Conservation (phyloP, 768 basidiomycete genomes). For the Amanita molliuscula region DNA sequence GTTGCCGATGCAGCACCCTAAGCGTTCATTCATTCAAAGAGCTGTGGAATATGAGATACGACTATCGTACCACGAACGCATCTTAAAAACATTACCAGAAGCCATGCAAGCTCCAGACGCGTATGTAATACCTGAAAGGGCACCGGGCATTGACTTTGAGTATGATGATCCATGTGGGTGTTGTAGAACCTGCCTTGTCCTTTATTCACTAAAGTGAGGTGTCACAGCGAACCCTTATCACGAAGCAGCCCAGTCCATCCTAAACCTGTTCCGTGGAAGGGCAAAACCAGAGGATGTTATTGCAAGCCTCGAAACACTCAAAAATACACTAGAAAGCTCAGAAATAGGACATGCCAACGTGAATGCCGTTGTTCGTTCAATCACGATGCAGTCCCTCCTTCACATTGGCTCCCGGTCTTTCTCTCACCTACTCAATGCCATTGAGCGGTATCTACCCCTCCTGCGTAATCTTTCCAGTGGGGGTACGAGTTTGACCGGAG, state of each 20-base stretch:
- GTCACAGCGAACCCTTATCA: constrained; percentile 57
- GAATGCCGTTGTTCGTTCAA: constrained; percentile 58
- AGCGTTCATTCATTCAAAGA: constrained; percentile 77
- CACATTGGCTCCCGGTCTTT: constrained; percentile 92
- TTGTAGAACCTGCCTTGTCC: constrained; percentile 16
- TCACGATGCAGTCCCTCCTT: constrained; percentile 80
- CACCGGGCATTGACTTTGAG: constrained; percentile 72
- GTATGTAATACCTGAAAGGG: constrained; percentile 53
- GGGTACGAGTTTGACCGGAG: constrained; percentile 24
- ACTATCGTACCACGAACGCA: constrained; percentile 87
- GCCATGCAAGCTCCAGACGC: constrained; percentile 61
- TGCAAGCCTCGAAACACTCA: constrained; percentile 58
- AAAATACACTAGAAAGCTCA: constrained; percentile 50
- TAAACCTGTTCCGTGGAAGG: constrained; percentile 74
- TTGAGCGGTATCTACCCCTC: constrained; percentile 84
- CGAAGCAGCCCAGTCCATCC: constrained; percentile 68
- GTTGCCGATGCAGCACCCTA: constrained; percentile 70
- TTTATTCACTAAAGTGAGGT: not conserved
- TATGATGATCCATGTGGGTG: constrained; percentile 66
- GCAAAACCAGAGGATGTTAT: constrained; percentile 77
- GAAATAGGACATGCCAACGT: constrained; percentile 51
- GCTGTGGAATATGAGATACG: constrained; percentile 86
- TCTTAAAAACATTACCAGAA: constrained; percentile 81
- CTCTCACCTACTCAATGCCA: constrained; percentile 95
- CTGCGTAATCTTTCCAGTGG: constrained; percentile 55